These are phyloP conservation scores for Ailanthus altissimus DNA, from an alignment of 345 rosid genomes.

Conservation along the genomic window DNA sequence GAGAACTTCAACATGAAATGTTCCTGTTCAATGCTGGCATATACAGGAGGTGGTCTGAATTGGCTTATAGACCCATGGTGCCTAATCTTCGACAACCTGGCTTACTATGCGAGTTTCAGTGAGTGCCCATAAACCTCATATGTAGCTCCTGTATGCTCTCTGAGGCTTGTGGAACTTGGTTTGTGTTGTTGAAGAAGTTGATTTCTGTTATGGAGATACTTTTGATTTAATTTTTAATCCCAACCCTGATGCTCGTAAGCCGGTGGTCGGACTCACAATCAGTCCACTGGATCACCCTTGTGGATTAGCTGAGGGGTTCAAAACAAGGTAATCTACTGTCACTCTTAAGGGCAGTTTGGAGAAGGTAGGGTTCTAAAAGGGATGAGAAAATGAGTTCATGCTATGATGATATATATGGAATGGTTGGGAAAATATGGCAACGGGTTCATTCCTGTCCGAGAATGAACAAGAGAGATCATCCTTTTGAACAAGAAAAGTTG, in stretches of 20 bases:
- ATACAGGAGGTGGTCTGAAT: neutral
- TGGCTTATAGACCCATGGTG: neutral
- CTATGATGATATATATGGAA: too few species aligned
- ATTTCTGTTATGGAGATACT: neutral
- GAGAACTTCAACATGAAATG: neutral
- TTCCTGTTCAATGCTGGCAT: neutral
- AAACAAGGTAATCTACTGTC: too few species aligned
- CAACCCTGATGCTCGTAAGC: neutral
- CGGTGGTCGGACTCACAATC: neutral
- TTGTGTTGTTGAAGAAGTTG: too few species aligned
- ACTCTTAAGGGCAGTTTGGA: too few species aligned
- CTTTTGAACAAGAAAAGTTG: too few species aligned
- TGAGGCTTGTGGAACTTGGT: neutral
- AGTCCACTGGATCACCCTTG: neutral
- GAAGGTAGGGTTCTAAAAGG: neutral
- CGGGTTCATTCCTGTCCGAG: neutral
- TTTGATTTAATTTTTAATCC: too few species aligned
- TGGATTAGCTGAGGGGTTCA: neutral
- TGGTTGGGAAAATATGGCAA: neutral
- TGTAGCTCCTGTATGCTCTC: neutral
- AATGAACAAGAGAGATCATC: neutral
- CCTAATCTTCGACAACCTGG: neutral
- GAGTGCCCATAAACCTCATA: neutral
- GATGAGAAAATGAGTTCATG: too few species aligned
- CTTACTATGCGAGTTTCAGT: neutral